These are phyloP conservation scores for Teunomyces pallodes DNA, from an alignment of 805 yeast species.

Conservation along the genomic window DNA sequence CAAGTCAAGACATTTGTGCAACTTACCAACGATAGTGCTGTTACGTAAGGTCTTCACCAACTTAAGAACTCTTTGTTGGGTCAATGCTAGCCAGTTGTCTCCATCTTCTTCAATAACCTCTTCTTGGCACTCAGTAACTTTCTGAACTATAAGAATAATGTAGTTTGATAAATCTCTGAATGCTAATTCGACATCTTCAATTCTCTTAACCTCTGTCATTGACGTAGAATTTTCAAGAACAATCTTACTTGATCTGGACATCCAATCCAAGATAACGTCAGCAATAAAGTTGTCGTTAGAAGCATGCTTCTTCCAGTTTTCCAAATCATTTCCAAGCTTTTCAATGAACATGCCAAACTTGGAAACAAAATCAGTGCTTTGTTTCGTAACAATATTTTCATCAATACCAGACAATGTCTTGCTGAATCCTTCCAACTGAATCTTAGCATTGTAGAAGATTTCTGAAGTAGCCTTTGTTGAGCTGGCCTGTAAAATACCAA, in stretches of 20 bases:
- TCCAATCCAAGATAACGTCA: constrained; percentile 49
- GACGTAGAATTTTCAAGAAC: constrained; percentile 9
- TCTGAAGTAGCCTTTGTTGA: constrained; percentile 9
- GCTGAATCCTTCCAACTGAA: constrained; percentile 12
- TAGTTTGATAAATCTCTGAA: constrained; percentile 55
- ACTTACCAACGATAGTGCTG: constrained; percentile 30
- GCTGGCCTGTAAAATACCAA: constrained; percentile 13
- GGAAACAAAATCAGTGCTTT: constrained; percentile 16
- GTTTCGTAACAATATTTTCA: constrained; percentile 10
- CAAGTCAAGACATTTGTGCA: constrained; percentile 32
- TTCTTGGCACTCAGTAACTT: constrained; percentile 39
- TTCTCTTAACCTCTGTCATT: background rate
- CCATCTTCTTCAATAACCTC: constrained; percentile 38
- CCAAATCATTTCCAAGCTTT: constrained; percentile 25
- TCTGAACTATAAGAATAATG: constrained; percentile 68
- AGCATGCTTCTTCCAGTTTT: constrained; percentile 32
- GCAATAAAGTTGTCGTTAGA: constrained; percentile 43
- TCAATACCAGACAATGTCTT: constrained; percentile 21
- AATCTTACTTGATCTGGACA: constrained; percentile 12
- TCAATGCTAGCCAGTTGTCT: constrained; percentile 64
- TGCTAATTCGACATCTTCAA: constrained; percentile 43
- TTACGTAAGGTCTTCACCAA: constrained; percentile 45
- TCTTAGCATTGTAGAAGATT: constrained; percentile 16
- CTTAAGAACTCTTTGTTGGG: constrained; percentile 45
- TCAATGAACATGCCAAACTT: constrained; percentile 18